Conservation (phyloP, 2,329 filamentous ascomycete species). For the Elsinoe australis region DNA sequence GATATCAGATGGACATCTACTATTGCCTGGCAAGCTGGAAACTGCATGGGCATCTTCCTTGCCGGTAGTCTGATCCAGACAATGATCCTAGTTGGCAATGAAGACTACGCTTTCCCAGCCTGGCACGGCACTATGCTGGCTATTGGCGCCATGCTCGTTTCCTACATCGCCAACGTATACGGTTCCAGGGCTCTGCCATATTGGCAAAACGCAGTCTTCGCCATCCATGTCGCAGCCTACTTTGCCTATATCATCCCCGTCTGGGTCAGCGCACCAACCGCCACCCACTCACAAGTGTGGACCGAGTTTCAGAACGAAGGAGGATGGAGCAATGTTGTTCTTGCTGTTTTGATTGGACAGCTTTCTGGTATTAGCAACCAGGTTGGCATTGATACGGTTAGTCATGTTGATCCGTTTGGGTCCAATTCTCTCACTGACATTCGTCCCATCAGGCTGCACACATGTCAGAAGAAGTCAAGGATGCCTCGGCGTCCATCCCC, state of each 20-base stretch:
- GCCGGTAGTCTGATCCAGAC: conserved; percentile 1
- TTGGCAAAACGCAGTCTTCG: conserved; percentile 46
- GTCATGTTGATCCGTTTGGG: conserved; percentile 12
- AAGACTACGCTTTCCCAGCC: conserved; percentile 3
- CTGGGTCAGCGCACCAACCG: conserved; percentile 36
- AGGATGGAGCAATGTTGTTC: conserved; percentile 37
- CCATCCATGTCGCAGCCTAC: conserved; percentile 47
- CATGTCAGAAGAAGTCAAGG: conserved; percentile 39
- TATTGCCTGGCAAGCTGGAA: conserved; percentile 32
- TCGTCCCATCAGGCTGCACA: conserved; percentile 29
- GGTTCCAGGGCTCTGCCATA: conserved; percentile 20
- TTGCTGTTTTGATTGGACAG: conserved; percentile 40
- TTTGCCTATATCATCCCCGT: conserved; percentile 46
- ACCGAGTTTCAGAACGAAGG: conserved; percentile 42
- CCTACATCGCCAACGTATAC: conserved; percentile 1
- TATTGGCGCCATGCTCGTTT: not conserved
- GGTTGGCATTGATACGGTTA: not conserved
- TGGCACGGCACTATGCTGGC: conserved; percentile 3
- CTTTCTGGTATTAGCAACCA: conserved; percentile 14
- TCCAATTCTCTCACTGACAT: conserved; percentile 4
- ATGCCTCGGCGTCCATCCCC: conserved; percentile 36
- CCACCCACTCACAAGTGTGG: conserved; percentile 39
- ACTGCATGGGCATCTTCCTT: conserved; percentile 24
- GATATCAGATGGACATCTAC: conserved; percentile 32
- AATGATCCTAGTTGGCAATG: conserved; percentile 2